Evolutionary conservation across 1,284 basidiomycete genomes (phyloP).

Genomic region (Xanthoconium separans): DNA sequence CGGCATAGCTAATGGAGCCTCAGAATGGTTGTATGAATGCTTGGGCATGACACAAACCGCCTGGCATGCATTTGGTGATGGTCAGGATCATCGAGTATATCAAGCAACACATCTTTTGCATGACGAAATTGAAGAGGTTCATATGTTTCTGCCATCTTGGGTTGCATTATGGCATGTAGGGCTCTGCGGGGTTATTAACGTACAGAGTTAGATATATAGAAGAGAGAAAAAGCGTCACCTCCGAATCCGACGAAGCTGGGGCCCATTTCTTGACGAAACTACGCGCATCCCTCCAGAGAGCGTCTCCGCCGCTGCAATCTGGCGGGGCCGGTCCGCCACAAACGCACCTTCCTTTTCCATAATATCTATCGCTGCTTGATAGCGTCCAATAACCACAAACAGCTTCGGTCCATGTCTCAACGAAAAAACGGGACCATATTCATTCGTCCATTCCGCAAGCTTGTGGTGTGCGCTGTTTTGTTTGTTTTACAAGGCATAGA

Average conservation of each 20-base stretch:
- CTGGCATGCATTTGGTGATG: conserved; percentile 53
- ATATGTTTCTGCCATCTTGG: conserved; percentile 46
- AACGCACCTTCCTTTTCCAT: conserved; percentile 15
- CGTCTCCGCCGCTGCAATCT: conserved; percentile 11
- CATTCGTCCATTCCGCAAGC: conserved; percentile 9
- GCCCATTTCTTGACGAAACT: conserved; percentile 3
- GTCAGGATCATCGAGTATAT: conserved; percentile 49
- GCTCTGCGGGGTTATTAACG: conserved; percentile 36
- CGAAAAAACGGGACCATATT: conserved; percentile 11
- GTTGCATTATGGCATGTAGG: conserved; percentile 53
- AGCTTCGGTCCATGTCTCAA: conserved; percentile 5
- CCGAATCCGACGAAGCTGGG: conserved; percentile 11
- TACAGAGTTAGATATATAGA: neutral
- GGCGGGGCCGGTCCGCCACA: conserved; percentile 5
- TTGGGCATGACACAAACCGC: neutral
- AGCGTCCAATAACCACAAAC: conserved; percentile 9
- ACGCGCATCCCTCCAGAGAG: conserved; percentile 6
- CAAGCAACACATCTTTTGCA: conserved; percentile 50
- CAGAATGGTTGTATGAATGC: neutral
- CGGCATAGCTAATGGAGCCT: neutral
- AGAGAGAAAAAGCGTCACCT: conserved; percentile 2
- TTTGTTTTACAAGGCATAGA: too few relatives aligned
- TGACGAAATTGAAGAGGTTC: conserved; percentile 45
- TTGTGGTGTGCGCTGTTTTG: conserved; percentile 15
- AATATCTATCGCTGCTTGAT: conserved; percentile 12